Evolutionary conservation across 2,329 filamentous ascomycete species (phyloP), one percentile per base, ranked within the genome.

Genomic region (Talaromyces albobiverticillius): DNA sequence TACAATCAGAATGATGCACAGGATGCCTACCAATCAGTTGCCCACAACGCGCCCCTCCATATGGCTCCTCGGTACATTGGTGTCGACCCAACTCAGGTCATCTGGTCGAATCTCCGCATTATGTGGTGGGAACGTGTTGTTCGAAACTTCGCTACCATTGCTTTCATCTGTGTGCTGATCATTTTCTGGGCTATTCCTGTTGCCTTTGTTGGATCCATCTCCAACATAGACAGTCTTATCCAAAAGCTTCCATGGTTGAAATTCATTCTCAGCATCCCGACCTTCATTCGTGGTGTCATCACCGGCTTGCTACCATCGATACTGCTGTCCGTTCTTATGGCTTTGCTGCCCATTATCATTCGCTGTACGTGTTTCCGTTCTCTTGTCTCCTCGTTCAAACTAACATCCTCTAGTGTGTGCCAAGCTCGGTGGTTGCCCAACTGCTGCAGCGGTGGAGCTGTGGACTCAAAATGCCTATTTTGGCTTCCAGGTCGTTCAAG

Each of bases 391-490:
- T 6, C 46, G 14, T 42, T 53, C 18, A 29, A 42, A 23, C 29
- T 32, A 10, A 42, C 20, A 41, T 60, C 58, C 32, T 18, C 50
- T 52, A 87, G 82, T 89, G 46, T 88, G 90, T 68, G 92, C 92
- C 59, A 92, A 85, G 68, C 71, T 89, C 32, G 82, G 89, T 42
- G 94, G 94, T 53, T 89, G 89, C 58, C 90, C 91, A 1, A 94
- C 90, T 1, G 71, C 84, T 6, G 87, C 90, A 1, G 82, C 87
- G 10, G 85, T 95, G 14, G 94, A 99, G 70, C 77, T 97, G 8
- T 91, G 90, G 55, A 91, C 90, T 0, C 90, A 97, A 67, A 94
- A 92, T 65, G 88, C 85, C 62, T 97, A 95, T 78, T 99, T 96
- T 65, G 63, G 62, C 13, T 77, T 77, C 65, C 73, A 77, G 56